Evolutionary conservation across 2,329 filamentous ascomycete species (phyloP), one percentile per base, ranked within the genome.

Genomic region (Rhynchosporium agropyri): DNA sequence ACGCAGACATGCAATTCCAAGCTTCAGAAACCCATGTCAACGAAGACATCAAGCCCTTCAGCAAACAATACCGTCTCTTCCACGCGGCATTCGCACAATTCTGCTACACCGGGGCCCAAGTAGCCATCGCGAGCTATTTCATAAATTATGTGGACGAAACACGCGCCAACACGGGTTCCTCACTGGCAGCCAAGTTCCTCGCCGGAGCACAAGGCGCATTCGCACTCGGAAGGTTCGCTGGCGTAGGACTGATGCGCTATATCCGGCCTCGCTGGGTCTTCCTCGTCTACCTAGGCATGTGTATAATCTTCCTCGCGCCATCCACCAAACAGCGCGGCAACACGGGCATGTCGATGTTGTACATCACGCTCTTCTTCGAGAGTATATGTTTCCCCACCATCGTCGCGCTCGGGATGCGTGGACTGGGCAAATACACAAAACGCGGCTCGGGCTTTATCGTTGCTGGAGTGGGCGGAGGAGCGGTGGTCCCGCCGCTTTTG

Each of bases 51-150:
- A 79, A 81, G 60, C 83, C 84, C 0, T 80, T 88, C 69, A 71
- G 73, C 59, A 84, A 83, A 67, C 84, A 88, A 73, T 83, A 83
- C 72, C 83, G 82, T 50, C 78, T 89, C 1, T 87, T 88, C 76
- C 79, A 84, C 60, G 85, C 83, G 33, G 80, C 85, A 0, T 82
- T 80, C 68, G 80, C 84, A 0, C 85, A 88, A 69, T 88, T 87
- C 75, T 87, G 83, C 74, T 88, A 88, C 68, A 83, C 84, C 0
- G 85, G 85, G 6, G 81, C 84, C 0, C 84, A 87, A 71, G 79
- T 83, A 4, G 82, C 79, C 1, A 78, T 83, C 33, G 80, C 80
- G 3, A 76, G 76, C 42, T 84, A 86, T 68, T 84, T 84, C 71
- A 84, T 85, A 74, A 81, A 82, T 63, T 84, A 79, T 57, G 71